A percentile compares a stretch with the other conserved stretches of the same genome.
Conservation (phyloP, 257 asterid species). For the Solanum arcanum region DNA sequence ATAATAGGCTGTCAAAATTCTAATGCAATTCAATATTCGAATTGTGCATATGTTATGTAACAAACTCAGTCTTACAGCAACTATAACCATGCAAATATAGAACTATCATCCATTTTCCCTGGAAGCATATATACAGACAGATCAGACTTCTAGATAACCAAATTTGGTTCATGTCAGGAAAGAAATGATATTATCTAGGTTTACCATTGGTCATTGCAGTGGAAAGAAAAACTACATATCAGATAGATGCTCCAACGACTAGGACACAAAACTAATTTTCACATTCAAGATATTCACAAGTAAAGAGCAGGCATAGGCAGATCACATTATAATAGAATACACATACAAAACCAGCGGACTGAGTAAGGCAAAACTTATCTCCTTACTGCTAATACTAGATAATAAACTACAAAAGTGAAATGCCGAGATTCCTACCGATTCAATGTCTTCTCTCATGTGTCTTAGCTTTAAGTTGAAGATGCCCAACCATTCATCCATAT, state of each 20-base stretch:
- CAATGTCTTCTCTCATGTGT: slow-evolving; percentile 99
- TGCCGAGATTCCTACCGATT: slow-evolving; percentile 52
- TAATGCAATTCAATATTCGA: neutral
- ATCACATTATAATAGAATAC: neutral
- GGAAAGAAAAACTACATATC: neutral
- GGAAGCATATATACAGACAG: neutral
- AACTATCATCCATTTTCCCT: neutral
- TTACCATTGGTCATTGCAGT: neutral
- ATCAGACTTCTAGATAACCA: neutral
- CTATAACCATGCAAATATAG: neutral
- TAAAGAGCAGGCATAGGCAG: neutral
- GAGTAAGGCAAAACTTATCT: neutral
- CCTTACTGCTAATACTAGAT: neutral
- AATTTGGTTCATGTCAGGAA: neutral
- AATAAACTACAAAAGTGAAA: neutral
- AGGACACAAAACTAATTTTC: neutral
- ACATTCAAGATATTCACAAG: neutral
- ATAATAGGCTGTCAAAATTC: neutral
- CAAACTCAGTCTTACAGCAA: neutral
- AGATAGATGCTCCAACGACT: neutral
- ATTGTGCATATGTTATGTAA: neutral
- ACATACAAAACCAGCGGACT: neutral
- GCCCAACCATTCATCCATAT: slow-evolving; percentile 97
- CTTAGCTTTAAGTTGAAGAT: slow-evolving; percentile 89
- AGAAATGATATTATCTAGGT: neutral